phyloP scores from a whole-genome alignment of 257 asterid species.

The Penstemon eatonii region DNA sequence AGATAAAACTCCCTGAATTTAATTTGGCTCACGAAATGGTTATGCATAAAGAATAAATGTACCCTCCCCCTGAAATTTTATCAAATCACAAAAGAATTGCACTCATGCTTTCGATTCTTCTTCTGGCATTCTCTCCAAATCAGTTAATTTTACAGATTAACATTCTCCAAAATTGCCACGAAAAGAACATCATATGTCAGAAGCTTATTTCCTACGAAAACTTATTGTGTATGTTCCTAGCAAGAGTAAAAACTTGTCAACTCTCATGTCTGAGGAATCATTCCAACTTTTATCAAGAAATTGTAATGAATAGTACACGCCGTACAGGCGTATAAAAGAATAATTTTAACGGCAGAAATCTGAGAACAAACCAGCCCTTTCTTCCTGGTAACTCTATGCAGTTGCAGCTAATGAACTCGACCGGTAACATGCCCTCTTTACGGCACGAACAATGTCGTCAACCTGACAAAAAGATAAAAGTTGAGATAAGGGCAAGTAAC shows the following conservation, averaged over 20 bases:
- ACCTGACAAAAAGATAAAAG: slow-evolving; percentile 34
- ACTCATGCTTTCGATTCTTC: background rate
- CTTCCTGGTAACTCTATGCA: slow-evolving; percentile 23
- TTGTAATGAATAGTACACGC: slow-evolving; percentile 13
- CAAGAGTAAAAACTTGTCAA: slow-evolving; percentile 18
- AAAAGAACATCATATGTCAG: slow-evolving; percentile 12
- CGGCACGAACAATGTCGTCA: slow-evolving; percentile 58
- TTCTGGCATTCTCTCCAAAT: background rate
- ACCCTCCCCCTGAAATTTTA: background rate
- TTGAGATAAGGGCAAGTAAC: background rate
- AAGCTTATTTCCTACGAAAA: slow-evolving; percentile 32
- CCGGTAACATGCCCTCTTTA: slow-evolving; percentile 52
- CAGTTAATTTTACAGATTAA: background rate
- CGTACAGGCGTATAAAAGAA: slow-evolving; percentile 11
- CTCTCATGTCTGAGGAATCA: slow-evolving; percentile 21
- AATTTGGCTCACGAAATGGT: background rate
- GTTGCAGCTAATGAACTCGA: slow-evolving; percentile 34
- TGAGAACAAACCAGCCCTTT: slow-evolving; percentile 23
- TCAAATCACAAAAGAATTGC: background rate
- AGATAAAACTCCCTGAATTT: too few species aligned
- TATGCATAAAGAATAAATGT: too few species aligned
- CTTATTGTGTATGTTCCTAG: background rate
- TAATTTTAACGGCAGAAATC: slow-evolving; percentile 23
- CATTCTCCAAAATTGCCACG: slow-evolving; percentile 16
- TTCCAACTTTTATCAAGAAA: slow-evolving; percentile 5